A percentile compares a stretch with the other conserved stretches of the same genome.
phyloP scores from a whole-genome alignment of 352 stramenopile genomes.

The Thraustochytrium sp. region DNA sequence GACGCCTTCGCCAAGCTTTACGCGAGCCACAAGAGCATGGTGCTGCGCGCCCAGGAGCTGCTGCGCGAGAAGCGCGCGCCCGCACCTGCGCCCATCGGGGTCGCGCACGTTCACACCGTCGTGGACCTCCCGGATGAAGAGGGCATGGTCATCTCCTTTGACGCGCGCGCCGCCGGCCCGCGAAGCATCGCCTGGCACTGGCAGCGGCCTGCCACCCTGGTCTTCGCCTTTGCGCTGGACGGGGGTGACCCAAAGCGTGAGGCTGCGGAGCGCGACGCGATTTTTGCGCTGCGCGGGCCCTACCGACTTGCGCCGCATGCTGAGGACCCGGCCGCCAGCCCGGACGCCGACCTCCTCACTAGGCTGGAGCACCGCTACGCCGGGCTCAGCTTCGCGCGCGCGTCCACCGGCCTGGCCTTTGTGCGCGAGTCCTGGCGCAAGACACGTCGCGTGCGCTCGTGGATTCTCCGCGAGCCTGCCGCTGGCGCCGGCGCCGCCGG shows the following conservation, averaged over 20 bases:
- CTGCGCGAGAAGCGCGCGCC: background rate
- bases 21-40: constrained; percentile 34
- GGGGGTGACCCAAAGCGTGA: constrained; percentile 10
- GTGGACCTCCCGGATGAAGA: background rate
- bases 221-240: constrained; percentile 23
- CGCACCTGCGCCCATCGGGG: background rate
- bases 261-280: background rate
- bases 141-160: constrained; percentile 35
- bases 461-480: background rate
- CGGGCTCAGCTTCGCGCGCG: background rate
- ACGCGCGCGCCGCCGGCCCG: background rate
- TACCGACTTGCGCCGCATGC: background rate
- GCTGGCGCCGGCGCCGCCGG: background rate
- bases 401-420: background rate
- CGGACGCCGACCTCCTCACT: background rate
- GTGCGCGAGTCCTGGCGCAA: constrained; percentile 12
- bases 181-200: constrained; percentile 20
- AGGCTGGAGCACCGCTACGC: background rate
- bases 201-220: background rate
- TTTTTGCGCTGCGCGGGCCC: background rate
- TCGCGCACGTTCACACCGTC: background rate
- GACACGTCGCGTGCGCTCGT: background rate
- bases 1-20: constrained; percentile 1
- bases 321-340: background rate
- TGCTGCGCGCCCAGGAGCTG: background rate